Evolutionary conservation across 495 filamentous ascomycete genomes (phyloP).

Genomic region (Daldinia childiae): DNA sequence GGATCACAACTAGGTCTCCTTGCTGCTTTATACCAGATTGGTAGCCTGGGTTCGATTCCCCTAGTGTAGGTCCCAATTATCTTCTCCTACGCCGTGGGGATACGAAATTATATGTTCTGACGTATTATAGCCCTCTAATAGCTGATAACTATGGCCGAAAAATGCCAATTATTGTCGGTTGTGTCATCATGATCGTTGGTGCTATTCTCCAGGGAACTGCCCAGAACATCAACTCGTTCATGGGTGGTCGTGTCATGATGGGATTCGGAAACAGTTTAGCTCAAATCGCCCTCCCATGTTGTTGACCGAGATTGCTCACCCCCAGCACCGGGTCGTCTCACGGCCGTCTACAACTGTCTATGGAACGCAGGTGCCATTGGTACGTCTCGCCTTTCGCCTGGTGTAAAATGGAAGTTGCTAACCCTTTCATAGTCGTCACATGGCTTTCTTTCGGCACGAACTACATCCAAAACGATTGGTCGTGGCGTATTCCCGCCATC

Average conservation of each 20-base stretch:
- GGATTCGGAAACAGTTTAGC: conserved; percentile 68
- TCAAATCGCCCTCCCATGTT: conserved; percentile 70
- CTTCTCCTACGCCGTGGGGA: neutral
- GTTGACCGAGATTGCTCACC: conserved; percentile 71
- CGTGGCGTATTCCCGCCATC: conserved; percentile 64
- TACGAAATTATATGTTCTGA: conserved; percentile 30
- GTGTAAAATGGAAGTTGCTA: conserved; percentile 21
- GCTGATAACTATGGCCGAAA: conserved; percentile 71
- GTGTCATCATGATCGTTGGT: conserved; percentile 71
- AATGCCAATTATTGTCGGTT: conserved; percentile 68
- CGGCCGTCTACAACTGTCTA: conserved; percentile 72
- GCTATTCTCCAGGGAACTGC: conserved; percentile 64
- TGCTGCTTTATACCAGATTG: conserved; percentile 73
- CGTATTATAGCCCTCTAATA: conserved; percentile 58
- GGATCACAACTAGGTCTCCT: conserved; percentile 69
- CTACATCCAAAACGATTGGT: conserved; percentile 57
- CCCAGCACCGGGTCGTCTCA: conserved; percentile 73
- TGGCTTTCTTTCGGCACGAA: conserved; percentile 64
- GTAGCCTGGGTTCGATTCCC: conserved; percentile 70
- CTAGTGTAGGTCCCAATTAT: conserved; percentile 60
- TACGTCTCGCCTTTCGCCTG: conserved; percentile 22
- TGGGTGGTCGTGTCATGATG: conserved; percentile 59
- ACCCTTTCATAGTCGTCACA: conserved; percentile 50
- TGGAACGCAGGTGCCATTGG: conserved; percentile 67
- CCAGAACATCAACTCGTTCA: conserved; percentile 56